Percentiles rank a stretch among this genome's conserved stretches.
Conservation (phyloP, 1,284 basidiomycete genomes). For the Psilocybe mexicana region DNA sequence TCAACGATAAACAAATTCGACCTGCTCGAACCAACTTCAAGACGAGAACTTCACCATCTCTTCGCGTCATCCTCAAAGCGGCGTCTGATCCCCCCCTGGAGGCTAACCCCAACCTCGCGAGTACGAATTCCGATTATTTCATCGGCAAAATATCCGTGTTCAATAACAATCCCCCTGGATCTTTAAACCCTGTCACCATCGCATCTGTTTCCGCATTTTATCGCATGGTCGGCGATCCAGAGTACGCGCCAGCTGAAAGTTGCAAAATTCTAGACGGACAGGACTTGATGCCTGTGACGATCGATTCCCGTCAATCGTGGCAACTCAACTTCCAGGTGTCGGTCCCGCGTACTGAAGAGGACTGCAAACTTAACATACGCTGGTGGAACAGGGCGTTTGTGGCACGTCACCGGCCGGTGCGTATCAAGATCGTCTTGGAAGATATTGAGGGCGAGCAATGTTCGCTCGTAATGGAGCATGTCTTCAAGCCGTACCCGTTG, state of each 20-base stretch:
- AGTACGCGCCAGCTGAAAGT: slow-evolving; percentile 28
- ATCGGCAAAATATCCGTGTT: slow-evolving; percentile 31
- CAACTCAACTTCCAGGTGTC: slow-evolving; percentile 26
- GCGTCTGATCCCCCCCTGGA: slow-evolving; percentile 31
- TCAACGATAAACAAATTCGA: slow-evolving; percentile 28
- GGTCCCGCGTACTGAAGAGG: slow-evolving; percentile 34
- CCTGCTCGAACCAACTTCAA: slow-evolving; percentile 35
- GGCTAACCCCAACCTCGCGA: slow-evolving; percentile 28
- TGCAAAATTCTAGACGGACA: slow-evolving; percentile 27
- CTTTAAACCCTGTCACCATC: slow-evolving; percentile 31
- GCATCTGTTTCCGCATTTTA: slow-evolving; percentile 31
- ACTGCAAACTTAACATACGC: slow-evolving; percentile 23
- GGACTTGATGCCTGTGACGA: slow-evolving; percentile 28
- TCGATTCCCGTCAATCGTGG: slow-evolving; percentile 34
- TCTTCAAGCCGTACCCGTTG: slow-evolving; percentile 30
- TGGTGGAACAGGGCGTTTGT: slow-evolving; percentile 36
- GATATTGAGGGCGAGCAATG: slow-evolving; percentile 37
- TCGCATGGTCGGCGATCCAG: slow-evolving; percentile 32
- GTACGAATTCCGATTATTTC: slow-evolving; percentile 26
- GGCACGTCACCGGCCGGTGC: slow-evolving; percentile 32
- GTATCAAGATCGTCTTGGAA: slow-evolving; percentile 32
- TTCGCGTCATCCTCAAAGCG: slow-evolving; percentile 32
- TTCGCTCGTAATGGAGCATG: slow-evolving; percentile 37
- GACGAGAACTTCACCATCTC: slow-evolving; percentile 26
- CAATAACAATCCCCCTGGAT: slow-evolving; percentile 31